Percentiles rank a stretch among this genome's conserved stretches.
phyloP scores from a whole-genome alignment of 1,139 yeast genomes.

The Protomyces gravidus region DNA sequence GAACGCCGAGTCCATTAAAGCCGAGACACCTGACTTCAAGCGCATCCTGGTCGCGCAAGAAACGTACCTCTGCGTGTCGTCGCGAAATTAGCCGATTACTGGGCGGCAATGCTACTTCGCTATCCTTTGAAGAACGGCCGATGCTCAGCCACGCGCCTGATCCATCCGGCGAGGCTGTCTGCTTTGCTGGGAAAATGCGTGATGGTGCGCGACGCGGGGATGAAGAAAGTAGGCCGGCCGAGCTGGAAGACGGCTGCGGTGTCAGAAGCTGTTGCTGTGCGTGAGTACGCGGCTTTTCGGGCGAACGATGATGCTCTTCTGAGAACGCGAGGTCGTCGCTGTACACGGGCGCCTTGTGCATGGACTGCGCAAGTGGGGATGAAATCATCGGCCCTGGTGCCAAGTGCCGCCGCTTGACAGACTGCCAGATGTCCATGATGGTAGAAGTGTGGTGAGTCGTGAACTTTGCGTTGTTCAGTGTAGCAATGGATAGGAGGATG shows the following conservation, averaged over 20 bases:
- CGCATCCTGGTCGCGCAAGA: constrained; percentile 35
- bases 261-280: constrained; percentile 5
- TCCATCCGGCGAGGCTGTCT: constrained; percentile 6
- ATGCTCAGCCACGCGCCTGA: constrained; percentile 12
- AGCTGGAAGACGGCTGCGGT: constrained; percentile 19
- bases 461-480: too few relatives aligned
- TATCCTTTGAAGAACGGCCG: constrained; percentile 13
- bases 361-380: neutral
- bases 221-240: constrained; percentile 12
- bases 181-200: constrained; percentile 2
- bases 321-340: neutral
- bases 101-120: constrained; percentile 47
- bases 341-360: neutral
- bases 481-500: too few relatives aligned
- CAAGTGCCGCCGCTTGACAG: neutral
- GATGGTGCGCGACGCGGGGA: neutral
- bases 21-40: constrained; percentile 58
- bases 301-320: neutral
- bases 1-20: constrained; percentile 53
- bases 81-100: constrained; percentile 62
- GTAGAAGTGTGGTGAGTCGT: too few relatives aligned
- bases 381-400: constrained; percentile 1
- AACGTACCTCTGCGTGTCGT: constrained; percentile 52
- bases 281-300: neutral
- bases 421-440: neutral